Evolutionary conservation across 768 basidiomycete genomes (phyloP).

Genomic region (Xerocomellus dryophilus): DNA sequence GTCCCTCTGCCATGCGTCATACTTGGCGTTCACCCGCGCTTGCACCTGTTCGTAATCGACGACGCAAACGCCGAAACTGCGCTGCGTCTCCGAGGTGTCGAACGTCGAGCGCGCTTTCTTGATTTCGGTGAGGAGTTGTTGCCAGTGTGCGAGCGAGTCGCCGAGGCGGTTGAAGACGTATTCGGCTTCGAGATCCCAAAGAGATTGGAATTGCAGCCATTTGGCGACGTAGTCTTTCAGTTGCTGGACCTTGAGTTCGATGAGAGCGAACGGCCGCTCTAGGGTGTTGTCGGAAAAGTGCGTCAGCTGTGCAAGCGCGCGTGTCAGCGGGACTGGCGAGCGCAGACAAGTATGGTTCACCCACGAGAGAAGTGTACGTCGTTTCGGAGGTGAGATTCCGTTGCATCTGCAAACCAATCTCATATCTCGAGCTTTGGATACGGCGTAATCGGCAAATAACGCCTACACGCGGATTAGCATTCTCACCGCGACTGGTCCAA

Average conservation of each 20-base stretch:
- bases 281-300: conserved; percentile 71
- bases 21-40: conserved; percentile 95
- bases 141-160: conserved; percentile 91
- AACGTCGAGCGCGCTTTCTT: conserved; percentile 95
- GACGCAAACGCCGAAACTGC: conserved; percentile 87
- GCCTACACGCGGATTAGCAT: conserved; percentile 40
- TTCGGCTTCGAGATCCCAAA: conserved; percentile 98
- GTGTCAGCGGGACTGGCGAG: conserved; percentile 5
- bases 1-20: conserved; percentile 97
- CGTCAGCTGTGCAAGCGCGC: conserved; percentile 51
- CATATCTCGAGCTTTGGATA: conserved; percentile 94
- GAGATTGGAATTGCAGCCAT: conserved; percentile 98
- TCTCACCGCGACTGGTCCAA: background rate
- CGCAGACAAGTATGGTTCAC: conserved; percentile 21
- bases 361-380: conserved; percentile 79
- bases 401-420: conserved; percentile 93
- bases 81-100: conserved; percentile 92
- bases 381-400: conserved; percentile 59
- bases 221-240: conserved; percentile 90
- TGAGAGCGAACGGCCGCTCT: conserved; percentile 76
- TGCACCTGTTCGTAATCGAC: conserved; percentile 99
- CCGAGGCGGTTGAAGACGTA: conserved; percentile 94
- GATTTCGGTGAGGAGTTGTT: conserved; percentile 93
- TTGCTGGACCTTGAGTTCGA: conserved; percentile 85
- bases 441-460: conserved; percentile 83